Evolutionary conservation across 345 rosid species (phyloP).

Genomic region (Noccaea bulbosa): DNA sequence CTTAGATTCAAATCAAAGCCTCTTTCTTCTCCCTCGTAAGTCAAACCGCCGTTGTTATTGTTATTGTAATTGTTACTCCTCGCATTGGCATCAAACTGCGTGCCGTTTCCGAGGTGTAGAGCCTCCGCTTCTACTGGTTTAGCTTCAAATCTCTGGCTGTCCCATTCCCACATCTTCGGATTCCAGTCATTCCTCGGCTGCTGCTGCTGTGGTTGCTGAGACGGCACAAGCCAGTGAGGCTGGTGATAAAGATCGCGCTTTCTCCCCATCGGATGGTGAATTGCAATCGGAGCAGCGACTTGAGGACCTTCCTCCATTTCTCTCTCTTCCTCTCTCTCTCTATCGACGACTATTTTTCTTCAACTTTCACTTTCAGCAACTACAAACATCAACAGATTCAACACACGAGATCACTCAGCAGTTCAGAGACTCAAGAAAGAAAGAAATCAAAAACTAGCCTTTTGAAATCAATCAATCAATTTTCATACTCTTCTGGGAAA

Average conservation of each 20-base stretch:
- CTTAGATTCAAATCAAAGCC: conserved; percentile 70
- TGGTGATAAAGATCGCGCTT: conserved; percentile 61
- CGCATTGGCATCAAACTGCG: conserved; percentile 13
- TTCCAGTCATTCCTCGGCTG: conserved; percentile 60
- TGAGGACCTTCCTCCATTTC: conserved; percentile 80
- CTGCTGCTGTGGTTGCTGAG: conserved; percentile 35
- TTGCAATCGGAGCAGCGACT: conserved; percentile 59
- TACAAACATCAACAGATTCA: conserved; percentile 17
- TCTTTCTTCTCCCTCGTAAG: conserved; percentile 49
- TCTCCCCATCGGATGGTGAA: conserved; percentile 55
- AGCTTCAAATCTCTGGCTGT: conserved; percentile 65
- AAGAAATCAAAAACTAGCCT: background rate
- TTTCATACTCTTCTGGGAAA: background rate
- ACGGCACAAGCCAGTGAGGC: conserved; percentile 26
- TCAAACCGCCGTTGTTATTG: conserved; percentile 25
- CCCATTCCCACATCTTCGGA: conserved; percentile 78
- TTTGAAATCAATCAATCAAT: conserved; percentile 5
- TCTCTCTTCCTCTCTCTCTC: background rate
- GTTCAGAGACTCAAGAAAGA: background rate
- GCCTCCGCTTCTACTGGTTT: conserved; percentile 50
- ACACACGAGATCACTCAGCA: background rate
- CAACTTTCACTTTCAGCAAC: conserved; percentile 16
- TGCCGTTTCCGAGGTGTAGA: conserved; percentile 26
- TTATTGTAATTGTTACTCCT: background rate
- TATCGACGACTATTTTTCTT: background rate